These are phyloP conservation scores for Termitomyces heimii DNA, from an alignment of 768 basidiomycete genomes.

Conservation along the genomic window DNA sequence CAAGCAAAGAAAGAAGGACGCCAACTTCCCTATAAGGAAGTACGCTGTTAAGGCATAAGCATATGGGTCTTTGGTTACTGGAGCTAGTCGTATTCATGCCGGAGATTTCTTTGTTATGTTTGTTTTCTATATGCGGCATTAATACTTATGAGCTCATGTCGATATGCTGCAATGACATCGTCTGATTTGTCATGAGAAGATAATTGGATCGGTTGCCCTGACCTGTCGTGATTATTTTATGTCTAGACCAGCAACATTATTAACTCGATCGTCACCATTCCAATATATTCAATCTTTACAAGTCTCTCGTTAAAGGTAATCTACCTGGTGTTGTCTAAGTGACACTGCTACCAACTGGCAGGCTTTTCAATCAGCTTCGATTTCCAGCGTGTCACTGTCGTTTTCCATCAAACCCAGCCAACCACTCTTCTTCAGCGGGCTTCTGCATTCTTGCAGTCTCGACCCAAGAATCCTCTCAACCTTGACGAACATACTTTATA, in stretches of 20 bases:
- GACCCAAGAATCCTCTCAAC: not conserved
- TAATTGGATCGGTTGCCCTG: not conserved
- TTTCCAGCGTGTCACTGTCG: not conserved
- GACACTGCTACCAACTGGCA: not conserved
- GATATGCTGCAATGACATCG: slow-evolving; percentile 1
- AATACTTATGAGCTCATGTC: slow-evolving; percentile 13
- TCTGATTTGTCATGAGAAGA: not conserved
- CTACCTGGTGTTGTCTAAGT: not conserved
- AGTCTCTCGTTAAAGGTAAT: not conserved
- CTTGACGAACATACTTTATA: not conserved
- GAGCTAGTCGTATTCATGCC: slow-evolving; percentile 11
- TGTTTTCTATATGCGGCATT: slow-evolving; percentile 19
- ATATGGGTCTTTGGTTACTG: slow-evolving; percentile 5
- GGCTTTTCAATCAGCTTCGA: slow-evolving; percentile 10
- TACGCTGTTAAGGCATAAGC: slow-evolving; percentile 91
- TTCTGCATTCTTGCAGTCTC: not conserved
- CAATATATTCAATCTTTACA: not conserved
- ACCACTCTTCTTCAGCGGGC: not conserved
- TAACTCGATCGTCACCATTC: not conserved
- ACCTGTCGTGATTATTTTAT: not conserved
- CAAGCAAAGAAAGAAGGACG: slow-evolving; percentile 91
- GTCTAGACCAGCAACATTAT: not conserved
- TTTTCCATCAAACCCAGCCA: too few species aligned
- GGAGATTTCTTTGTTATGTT: slow-evolving; percentile 14
- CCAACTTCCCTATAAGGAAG: slow-evolving; percentile 90